phyloP scores from a whole-genome alignment of 805 yeast species.

The Candida parachauliodes region DNA sequence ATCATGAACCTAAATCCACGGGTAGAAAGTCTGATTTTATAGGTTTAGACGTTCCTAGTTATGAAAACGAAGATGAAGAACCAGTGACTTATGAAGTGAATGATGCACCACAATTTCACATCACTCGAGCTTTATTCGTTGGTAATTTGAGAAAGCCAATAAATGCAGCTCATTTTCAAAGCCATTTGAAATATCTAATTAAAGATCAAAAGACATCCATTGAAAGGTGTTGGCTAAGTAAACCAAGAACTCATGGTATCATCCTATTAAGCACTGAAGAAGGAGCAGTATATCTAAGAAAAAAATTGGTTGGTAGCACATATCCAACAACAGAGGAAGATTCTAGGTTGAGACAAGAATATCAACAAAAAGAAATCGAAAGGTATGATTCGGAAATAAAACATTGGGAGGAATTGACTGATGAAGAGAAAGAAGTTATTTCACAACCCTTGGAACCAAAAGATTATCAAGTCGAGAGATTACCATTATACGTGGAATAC shows the following conservation, averaged over 20 bases:
- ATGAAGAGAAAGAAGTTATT: slow-evolving; percentile 11
- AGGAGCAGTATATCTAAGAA: slow-evolving; percentile 36
- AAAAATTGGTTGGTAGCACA: slow-evolving; percentile 28
- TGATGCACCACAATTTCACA: slow-evolving; percentile 28
- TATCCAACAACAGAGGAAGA: slow-evolving; percentile 32
- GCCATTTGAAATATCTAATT: slow-evolving; percentile 28
- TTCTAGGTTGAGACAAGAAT: slow-evolving; percentile 13
- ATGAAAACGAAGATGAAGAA: slow-evolving; percentile 9
- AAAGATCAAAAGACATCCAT: slow-evolving; percentile 17
- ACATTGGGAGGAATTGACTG: slow-evolving; percentile 11
- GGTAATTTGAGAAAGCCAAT: slow-evolving; percentile 40
- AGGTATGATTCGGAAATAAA: slow-evolving; percentile 17
- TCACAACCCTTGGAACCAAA: slow-evolving; percentile 17
- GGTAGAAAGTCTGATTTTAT: slow-evolving; percentile 8
- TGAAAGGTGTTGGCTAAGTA: slow-evolving; percentile 45
- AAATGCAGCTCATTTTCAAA: slow-evolving; percentile 36
- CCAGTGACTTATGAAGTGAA: slow-evolving; percentile 32
- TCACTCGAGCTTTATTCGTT: slow-evolving; percentile 43
- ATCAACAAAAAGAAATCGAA: slow-evolving; percentile 17
- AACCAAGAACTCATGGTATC: slow-evolving; percentile 39
- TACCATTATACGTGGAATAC: slow-evolving; percentile 36
- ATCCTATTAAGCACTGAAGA: slow-evolving; percentile 37
- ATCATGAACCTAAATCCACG: background rate
- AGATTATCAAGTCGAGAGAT: slow-evolving; percentile 16
- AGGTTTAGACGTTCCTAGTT: slow-evolving; percentile 7